These are phyloP conservation scores for Fomitopsis serialis DNA, from an alignment of 768 basidiomycete genomes.

Conservation along the genomic window DNA sequence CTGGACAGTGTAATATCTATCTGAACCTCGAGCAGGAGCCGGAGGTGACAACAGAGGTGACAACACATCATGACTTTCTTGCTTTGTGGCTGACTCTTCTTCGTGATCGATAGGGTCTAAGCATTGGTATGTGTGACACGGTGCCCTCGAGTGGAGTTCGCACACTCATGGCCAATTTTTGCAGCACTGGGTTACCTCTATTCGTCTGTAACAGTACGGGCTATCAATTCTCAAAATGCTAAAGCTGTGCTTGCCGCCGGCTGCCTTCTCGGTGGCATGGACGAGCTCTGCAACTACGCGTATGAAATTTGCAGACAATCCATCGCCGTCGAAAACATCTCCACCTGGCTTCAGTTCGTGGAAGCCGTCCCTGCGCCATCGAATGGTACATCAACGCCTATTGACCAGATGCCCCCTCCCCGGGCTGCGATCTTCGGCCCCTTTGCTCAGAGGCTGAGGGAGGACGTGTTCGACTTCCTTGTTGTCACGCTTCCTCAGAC, in stretches of 20 bases:
- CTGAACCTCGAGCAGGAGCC: constrained; percentile 75
- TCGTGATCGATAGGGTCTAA: constrained; percentile 50
- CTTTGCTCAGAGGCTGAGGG: constrained; percentile 69
- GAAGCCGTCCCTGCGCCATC: constrained; percentile 45
- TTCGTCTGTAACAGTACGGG: constrained; percentile 62
- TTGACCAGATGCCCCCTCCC: constrained; percentile 24
- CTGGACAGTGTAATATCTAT: constrained; percentile 73
- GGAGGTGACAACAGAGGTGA: constrained; percentile 78
- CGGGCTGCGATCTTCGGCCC: constrained; percentile 63
- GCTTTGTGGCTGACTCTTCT: not conserved
- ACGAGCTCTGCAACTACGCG: constrained; percentile 74
- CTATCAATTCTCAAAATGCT: constrained; percentile 74
- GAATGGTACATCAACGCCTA: constrained; percentile 48
- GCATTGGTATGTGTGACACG: constrained; percentile 47
- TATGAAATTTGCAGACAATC: constrained; percentile 75
- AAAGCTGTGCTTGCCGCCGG: constrained; percentile 82
- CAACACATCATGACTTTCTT: constrained; percentile 10
- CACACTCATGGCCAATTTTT: not conserved
- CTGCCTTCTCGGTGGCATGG: constrained; percentile 82
- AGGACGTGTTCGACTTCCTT: constrained; percentile 77
- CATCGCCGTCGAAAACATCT: constrained; percentile 69
- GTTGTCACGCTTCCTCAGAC: constrained; percentile 67
- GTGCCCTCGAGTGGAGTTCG: constrained; percentile 2
- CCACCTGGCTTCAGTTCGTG: constrained; percentile 74
- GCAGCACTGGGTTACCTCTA: constrained; percentile 77